These are phyloP conservation scores for Marvania coccoides DNA, from an alignment of 139 green algal genomes.

Conservation along the genomic window DNA sequence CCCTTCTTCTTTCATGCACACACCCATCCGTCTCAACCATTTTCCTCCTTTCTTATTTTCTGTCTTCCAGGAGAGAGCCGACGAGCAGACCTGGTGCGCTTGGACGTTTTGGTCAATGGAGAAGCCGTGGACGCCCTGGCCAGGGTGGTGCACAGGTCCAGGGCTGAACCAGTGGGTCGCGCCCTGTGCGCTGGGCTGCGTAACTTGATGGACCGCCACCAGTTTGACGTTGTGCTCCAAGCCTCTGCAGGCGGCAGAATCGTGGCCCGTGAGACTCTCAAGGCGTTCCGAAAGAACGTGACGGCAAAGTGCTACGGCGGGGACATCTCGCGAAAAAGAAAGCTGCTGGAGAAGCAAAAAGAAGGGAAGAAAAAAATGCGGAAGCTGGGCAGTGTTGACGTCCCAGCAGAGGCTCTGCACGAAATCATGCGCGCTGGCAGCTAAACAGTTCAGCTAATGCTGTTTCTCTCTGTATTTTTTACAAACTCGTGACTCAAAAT, in stretches of 20 bases:
- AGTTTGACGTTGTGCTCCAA: conserved; percentile 77
- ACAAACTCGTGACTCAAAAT: background rate
- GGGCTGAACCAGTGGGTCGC: conserved; percentile 39
- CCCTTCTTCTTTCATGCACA: background rate
- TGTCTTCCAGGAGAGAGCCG: conserved; percentile 6
- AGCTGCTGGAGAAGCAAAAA: conserved; percentile 97
- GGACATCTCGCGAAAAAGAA: conserved; percentile 87
- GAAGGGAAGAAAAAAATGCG: conserved; percentile 95
- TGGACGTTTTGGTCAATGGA: conserved; percentile 88
- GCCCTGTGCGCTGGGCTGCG: conserved; percentile 50
- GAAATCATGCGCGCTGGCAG: conserved; percentile 19
- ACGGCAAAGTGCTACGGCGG: conserved; percentile 96
- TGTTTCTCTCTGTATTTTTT: conserved; percentile 1
- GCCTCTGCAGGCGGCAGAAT: conserved; percentile 55
- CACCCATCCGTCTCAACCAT: background rate
- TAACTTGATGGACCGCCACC: conserved; percentile 60
- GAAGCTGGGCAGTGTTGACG: conserved; percentile 73
- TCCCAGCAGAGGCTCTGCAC: conserved; percentile 86
- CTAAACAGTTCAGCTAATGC: background rate
- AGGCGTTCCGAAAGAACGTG: conserved; percentile 92
- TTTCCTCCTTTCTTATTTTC: background rate
- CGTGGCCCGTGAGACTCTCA: conserved; percentile 71
- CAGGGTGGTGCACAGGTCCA: conserved; percentile 62
- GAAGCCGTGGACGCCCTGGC: conserved; percentile 74
- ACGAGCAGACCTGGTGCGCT: conserved; percentile 64